A percentile compares a stretch with the other conserved stretches of the same genome.
Evolutionary conservation across 2,329 filamentous ascomycete species (phyloP).

Genomic region (Diplodia sapinea): DNA sequence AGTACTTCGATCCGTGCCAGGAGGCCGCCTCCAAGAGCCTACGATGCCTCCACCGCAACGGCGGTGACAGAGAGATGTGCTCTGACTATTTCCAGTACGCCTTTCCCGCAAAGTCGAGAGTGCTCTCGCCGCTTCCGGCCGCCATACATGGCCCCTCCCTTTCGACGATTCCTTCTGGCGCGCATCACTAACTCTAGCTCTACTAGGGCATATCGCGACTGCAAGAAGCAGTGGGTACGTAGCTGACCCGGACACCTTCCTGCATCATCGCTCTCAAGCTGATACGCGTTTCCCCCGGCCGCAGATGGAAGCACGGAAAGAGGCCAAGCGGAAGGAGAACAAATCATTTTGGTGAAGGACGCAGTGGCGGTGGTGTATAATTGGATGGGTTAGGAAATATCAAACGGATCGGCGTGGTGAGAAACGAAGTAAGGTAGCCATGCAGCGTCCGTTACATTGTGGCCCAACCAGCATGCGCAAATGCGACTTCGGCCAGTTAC

Average conservation of each 20-base stretch:
- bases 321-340: slow-evolving; percentile 45
- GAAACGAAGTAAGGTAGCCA: neutral
- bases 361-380: slow-evolving; percentile 4
- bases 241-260: neutral
- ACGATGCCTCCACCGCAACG: slow-evolving; percentile 86
- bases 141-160: neutral
- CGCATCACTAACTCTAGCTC: neutral
- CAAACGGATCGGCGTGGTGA: neutral
- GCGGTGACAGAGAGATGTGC: slow-evolving; percentile 86
- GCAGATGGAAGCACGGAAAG: slow-evolving; percentile 55
- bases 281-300: neutral
- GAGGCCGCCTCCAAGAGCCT: slow-evolving; percentile 86
- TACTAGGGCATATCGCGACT: slow-evolving; percentile 86
- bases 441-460: slow-evolving; percentile 2
- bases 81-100: slow-evolving; percentile 92
- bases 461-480: slow-evolving; percentile 2
- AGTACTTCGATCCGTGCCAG: slow-evolving; percentile 95
- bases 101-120: slow-evolving; percentile 33
- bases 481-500: neutral
- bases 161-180: neutral
- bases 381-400: slow-evolving; percentile 16
- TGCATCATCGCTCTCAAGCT: slow-evolving; percentile 2
- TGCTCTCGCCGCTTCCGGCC: slow-evolving; percentile 7
- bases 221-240: slow-evolving; percentile 91
- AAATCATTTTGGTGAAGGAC: slow-evolving; percentile 23